Percentiles rank a stretch among this genome's conserved stretches.
These are phyloP conservation scores for Diophrys appendiculata DNA, from an alignment of 73 alveolate species.

Conservation along the genomic window DNA sequence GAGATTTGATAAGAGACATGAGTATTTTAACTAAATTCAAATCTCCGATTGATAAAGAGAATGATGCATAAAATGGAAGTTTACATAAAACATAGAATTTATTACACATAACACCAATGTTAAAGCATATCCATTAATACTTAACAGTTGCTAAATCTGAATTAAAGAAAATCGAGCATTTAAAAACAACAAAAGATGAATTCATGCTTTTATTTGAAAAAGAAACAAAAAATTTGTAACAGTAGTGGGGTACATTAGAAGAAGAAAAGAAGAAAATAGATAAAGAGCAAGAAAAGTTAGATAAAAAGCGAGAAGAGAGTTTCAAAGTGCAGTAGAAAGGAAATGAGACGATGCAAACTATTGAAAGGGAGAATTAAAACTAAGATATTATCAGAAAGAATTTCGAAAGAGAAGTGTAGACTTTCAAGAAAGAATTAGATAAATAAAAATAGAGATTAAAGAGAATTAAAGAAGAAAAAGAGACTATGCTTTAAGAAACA, in stretches of 20 bases:
- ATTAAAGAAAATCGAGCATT: background rate
- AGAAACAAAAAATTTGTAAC: background rate
- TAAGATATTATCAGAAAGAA: background rate
- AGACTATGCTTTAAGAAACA: too few relatives aligned
- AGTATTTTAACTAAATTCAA: background rate
- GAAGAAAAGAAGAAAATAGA: background rate
- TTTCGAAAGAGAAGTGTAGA: background rate
- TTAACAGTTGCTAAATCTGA: background rate
- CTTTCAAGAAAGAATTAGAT: background rate
- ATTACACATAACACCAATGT: background rate
- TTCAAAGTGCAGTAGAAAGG: too few relatives aligned
- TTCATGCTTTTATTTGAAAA: background rate
- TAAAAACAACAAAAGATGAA: too few relatives aligned
- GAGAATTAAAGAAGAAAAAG: background rate
- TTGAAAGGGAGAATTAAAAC: background rate
- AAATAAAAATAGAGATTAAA: too few relatives aligned
- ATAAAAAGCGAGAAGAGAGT: too few relatives aligned
- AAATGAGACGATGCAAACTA: too few relatives aligned
- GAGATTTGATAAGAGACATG: background rate
- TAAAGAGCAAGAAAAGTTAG: background rate
- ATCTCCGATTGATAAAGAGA: background rate
- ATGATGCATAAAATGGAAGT: background rate
- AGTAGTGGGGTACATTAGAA: background rate
- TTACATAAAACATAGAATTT: background rate
- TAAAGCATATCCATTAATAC: background rate